These are phyloP conservation scores for Fulvia fulva DNA, from an alignment of 2,329 filamentous ascomycete genomes.

Conservation along the genomic window DNA sequence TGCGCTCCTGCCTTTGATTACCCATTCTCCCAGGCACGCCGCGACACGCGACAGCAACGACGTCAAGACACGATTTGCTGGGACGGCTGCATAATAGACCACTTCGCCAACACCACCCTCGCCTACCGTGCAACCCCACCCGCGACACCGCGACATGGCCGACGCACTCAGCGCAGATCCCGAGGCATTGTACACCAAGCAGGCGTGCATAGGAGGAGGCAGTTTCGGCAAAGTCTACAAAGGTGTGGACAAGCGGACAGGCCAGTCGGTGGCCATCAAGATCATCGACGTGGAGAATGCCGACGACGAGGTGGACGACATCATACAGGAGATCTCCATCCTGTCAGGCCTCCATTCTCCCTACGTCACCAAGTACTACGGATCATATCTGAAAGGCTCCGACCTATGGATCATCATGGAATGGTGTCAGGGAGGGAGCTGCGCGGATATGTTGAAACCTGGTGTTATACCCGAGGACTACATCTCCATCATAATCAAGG, in stretches of 20 bases:
- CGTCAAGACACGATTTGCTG: not conserved
- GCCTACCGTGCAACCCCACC: not conserved
- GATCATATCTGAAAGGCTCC: constrained; percentile 91
- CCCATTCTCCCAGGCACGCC: not conserved
- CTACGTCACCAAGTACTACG: constrained; percentile 96
- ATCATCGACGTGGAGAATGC: constrained; percentile 98
- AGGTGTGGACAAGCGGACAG: constrained; percentile 90
- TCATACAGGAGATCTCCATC: constrained; percentile 97
- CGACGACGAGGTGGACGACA: constrained; percentile 98
- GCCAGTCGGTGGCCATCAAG: constrained; percentile 94
- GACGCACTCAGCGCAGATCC: constrained; percentile 60
- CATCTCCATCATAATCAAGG: constrained; percentile 90
- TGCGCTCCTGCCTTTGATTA: not conserved
- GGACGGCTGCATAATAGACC: not conserved
- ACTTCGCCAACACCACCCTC: not conserved
- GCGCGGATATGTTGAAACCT: constrained; percentile 91
- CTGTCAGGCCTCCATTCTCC: constrained; percentile 92
- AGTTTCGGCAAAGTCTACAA: constrained; percentile 99
- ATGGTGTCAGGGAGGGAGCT: constrained; percentile 94
- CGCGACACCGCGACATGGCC: constrained; percentile 18
- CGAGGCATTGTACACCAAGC: constrained; percentile 85
- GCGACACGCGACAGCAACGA: not conserved
- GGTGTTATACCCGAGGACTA: constrained; percentile 90
- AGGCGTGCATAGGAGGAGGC: constrained; percentile 71
- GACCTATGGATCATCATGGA: constrained; percentile 99